Percentiles rank a stretch among this genome's conserved stretches.
phyloP scores from a whole-genome alignment of 176 grass and related monocot species.

The Juncus inflexus region DNA sequence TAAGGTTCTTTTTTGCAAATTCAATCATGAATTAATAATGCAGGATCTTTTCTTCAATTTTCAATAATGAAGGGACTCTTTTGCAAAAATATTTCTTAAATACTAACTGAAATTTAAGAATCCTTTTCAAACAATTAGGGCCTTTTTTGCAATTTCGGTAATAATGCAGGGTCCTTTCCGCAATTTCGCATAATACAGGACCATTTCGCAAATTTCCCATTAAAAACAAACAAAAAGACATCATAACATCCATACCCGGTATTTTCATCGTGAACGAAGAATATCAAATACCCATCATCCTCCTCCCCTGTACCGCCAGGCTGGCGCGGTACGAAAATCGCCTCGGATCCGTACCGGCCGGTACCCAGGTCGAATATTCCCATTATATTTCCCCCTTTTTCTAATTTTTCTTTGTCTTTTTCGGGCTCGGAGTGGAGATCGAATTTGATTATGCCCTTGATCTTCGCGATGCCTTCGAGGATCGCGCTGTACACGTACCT shows the following conservation, averaged over 20 bases:
- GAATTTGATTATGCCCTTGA: conserved; percentile 63
- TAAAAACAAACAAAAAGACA: no score
- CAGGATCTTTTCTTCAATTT: no score
- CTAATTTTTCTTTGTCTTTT: conserved; percentile 50
- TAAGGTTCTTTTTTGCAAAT: no score
- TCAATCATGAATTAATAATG: neutral
- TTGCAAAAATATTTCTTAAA: no score
- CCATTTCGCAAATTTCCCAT: no score
- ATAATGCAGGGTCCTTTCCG: neutral
- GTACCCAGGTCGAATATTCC: conserved; percentile 64
- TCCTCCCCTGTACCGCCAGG: conserved; percentile 53
- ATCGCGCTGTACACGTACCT: conserved; percentile 50
- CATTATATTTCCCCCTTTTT: conserved; percentile 61
- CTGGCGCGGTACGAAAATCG: conserved; percentile 61
- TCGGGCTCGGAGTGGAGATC: conserved; percentile 57
- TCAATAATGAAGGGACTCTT: no score
- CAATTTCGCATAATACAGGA: no score
- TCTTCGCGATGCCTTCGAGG: conserved; percentile 50
- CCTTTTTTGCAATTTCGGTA: neutral
- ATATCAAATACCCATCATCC: conserved; percentile 74
- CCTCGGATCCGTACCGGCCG: conserved; percentile 64
- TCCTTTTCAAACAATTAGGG: neutral
- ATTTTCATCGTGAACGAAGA: conserved; percentile 78
- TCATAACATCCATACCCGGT: conserved; percentile 38
- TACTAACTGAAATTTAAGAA: neutral